These are phyloP conservation scores for Pugionium dolabratum DNA, from an alignment of 345 rosid genomes.

Conservation along the genomic window DNA sequence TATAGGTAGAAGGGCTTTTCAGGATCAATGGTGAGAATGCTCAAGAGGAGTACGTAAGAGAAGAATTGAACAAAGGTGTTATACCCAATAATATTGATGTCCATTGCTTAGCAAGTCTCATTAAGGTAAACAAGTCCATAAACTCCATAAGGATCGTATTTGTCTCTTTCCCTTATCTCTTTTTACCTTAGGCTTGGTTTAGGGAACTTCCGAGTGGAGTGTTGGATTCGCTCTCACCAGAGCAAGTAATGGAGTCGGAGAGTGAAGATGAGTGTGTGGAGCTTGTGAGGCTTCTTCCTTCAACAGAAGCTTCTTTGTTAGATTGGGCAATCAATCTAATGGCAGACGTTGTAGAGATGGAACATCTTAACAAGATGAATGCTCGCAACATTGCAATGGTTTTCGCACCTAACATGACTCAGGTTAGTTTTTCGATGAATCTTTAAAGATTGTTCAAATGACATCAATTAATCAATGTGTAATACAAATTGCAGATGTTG, in stretches of 20 bases:
- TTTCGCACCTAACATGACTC: slow-evolving; percentile 99
- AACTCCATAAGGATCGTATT: neutral
- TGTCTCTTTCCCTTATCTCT: neutral
- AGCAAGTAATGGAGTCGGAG: slow-evolving; percentile 82
- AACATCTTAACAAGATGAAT: slow-evolving; percentile 92
- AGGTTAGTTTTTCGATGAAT: slow-evolving; percentile 50
- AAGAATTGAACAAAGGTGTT: slow-evolving; percentile 79
- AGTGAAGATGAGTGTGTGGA: slow-evolving; percentile 85
- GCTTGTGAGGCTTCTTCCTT: slow-evolving; percentile 81
- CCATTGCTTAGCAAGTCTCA: slow-evolving; percentile 96
- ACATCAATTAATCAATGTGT: slow-evolving; percentile 3
- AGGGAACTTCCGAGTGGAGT: slow-evolving; percentile 98
- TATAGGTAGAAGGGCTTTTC: slow-evolving; percentile 96
- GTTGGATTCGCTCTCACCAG: slow-evolving; percentile 82
- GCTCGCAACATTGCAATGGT: slow-evolving; percentile 95
- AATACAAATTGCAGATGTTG: slow-evolving; percentile 62
- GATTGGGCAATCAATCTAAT: slow-evolving; percentile 92
- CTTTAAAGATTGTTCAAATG: slow-evolving; percentile 8
- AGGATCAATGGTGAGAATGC: slow-evolving; percentile 86
- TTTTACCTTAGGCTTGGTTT: slow-evolving; percentile 82
- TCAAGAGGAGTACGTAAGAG: slow-evolving; percentile 91
- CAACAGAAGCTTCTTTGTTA: slow-evolving; percentile 84
- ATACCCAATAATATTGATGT: slow-evolving; percentile 75
- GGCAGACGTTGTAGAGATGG: slow-evolving; percentile 94
- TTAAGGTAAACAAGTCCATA: slow-evolving; percentile 58